Percentiles rank a stretch among this genome's conserved stretches.
These are phyloP conservation scores for Leccinum uliginosum DNA, from an alignment of 768 basidiomycete species.

Conservation along the genomic window DNA sequence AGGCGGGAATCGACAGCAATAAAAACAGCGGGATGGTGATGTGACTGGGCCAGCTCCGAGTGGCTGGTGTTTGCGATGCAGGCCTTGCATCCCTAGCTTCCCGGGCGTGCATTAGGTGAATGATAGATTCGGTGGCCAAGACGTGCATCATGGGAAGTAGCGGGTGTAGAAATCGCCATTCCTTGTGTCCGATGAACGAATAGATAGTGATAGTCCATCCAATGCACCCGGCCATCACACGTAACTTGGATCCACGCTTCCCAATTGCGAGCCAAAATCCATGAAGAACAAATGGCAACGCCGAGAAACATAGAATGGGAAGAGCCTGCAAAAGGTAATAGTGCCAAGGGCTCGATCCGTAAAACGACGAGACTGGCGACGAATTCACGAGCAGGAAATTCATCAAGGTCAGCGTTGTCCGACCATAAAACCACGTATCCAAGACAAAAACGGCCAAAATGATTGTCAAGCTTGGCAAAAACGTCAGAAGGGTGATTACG, in stretches of 20 bases:
- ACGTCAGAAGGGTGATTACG: slow-evolving; percentile 7
- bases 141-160: slow-evolving; percentile 80
- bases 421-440: slow-evolving; percentile 71
- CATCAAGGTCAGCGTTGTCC: slow-evolving; percentile 65
- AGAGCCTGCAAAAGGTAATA: slow-evolving; percentile 86
- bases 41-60: slow-evolving; percentile 15
- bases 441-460: slow-evolving; percentile 36
- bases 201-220: slow-evolving; percentile 65
- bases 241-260: slow-evolving; percentile 26
- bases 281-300: slow-evolving; percentile 68
- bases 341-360: slow-evolving; percentile 81
- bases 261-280: slow-evolving; percentile 43
- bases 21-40: slow-evolving; percentile 40
- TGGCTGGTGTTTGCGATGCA: background rate
- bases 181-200: slow-evolving; percentile 88
- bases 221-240: slow-evolving; percentile 45
- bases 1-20: slow-evolving; percentile 52
- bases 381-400: slow-evolving; percentile 85
- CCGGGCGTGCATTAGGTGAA: slow-evolving; percentile 37
- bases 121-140: slow-evolving; percentile 69
- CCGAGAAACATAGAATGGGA: slow-evolving; percentile 73
- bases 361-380: slow-evolving; percentile 86
- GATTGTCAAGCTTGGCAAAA: slow-evolving; percentile 17
- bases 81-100: background rate
- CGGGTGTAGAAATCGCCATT: slow-evolving; percentile 96